Base-by-base conservation (phyloP, 495 filamentous ascomycete species). In the Elasticomyces elasticus region DNA sequence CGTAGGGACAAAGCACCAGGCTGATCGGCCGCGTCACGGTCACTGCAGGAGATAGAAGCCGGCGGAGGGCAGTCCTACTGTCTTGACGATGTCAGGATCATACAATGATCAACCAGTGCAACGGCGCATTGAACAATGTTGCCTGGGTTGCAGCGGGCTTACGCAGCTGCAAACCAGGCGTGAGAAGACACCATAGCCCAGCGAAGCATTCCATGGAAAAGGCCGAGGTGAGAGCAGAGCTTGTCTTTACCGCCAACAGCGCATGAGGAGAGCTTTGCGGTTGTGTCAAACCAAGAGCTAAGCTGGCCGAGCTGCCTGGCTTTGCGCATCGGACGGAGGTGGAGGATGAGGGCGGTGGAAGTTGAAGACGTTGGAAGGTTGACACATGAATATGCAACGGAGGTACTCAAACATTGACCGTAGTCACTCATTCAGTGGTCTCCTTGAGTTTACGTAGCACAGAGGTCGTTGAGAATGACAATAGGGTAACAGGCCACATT, bases 341-440 rank as follows among this genome's bases (percentile, higher is more conserved):
- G 30, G 30, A 15, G 15, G 30, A 33, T 40, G 35, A 5, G 3
- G 13, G 35, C 12, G 35, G 35, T 5, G 35, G 35, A 40, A 17
- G 35, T 40, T 13, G 35, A 13, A 15, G 35, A 15, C 15, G 30
- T 7, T 15, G 30, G 30, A 2, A 17, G 35, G 19, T 40, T 12
- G 35, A 5, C 13, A 13, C 13, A 40, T 17, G 13, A 40, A 17
- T n/a, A 5, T 40, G 35, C 15, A 17, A 15, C 2, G 35, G 35
- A 13, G 35, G 30, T 33, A n/a, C n/a, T 40, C 13, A 13, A 40
- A 20, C 17, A 50, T 44, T 56, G 53, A 56, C 53, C 53, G 33
- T 27, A 56, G 53, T 56, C 53, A 56, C 31, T 56, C 53, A 4
- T 40, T 17, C 15, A 40, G 35, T 22, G 13, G 25, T 47, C 40